Base-by-base conservation (phyloP, 1,284 basidiomycete species). In the Pisolithus thermaeus region DNA sequence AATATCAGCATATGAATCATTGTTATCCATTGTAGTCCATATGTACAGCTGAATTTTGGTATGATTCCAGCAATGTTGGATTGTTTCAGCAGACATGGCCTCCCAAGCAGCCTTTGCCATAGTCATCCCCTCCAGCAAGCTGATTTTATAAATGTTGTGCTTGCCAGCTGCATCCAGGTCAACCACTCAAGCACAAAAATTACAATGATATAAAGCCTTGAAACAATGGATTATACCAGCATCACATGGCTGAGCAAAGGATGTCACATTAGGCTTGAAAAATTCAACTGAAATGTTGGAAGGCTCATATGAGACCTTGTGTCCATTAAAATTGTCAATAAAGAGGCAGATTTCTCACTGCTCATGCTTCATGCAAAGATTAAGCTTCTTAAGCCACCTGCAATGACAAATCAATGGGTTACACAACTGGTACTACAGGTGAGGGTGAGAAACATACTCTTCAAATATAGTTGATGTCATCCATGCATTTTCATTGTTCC, bases 181-280 rank as follows among this genome's bases (percentile, higher is more conserved):
- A 44, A 69, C 53, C 7, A 60, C 59, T 3, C 49, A 52, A 12
- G 44, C 14, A 50, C 57, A 58, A 46, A 62, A 61, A 22, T 42
- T 44, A 2, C 41, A 36, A 2, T 54, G 49, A 47, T 70, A 69
- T 41, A 65, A 58, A 12, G 68, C 70, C 56, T 70, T 70, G 56
- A 67, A 65, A 41, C 59, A 59, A 5, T 55, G 35, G 47, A 71
- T 69, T 28, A 68, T 68, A 11, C 70, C 67, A 5, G 56, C 58
- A 54, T 71, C 61, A 14, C 56, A 46, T 16, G 68, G 67, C 52
- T 71, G 69, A 25, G 70, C 55, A 52, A 52, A 51, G 9, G 56
- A 42, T 32, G 30, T 61, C 46, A 61, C 50, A 45, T 71, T 71
- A 5, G 70, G 60, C 28, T 58, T 52, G 43, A 71, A 66, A 52